These are phyloP conservation scores for Gnomoniopsis smithogilvyi DNA, from an alignment of 2,329 filamentous ascomycete species.

Conservation along the genomic window DNA sequence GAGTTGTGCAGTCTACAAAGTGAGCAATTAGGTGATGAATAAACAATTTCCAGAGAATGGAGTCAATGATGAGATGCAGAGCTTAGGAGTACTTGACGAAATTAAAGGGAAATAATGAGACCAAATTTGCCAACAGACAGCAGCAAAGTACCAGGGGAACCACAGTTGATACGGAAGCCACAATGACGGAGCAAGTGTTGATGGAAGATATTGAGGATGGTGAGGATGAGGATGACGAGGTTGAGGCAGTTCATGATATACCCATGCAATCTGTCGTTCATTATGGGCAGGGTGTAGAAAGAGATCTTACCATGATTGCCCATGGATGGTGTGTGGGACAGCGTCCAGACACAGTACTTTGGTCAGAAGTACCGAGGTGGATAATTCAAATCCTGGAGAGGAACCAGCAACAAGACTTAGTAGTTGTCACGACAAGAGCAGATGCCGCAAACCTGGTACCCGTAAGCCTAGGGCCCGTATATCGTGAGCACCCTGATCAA, in stretches of 20 bases:
- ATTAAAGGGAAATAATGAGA: neutral
- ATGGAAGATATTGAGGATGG: constrained; percentile 24
- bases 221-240: constrained; percentile 22
- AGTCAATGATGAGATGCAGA: neutral
- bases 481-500: constrained; percentile 12
- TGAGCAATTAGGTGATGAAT: constrained; percentile 28
- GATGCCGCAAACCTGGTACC: constrained; percentile 7
- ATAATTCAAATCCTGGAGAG: constrained; percentile 10
- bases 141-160: constrained; percentile 1
- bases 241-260: constrained; percentile 35
- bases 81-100: neutral
- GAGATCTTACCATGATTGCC: constrained; percentile 48
- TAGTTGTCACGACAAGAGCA: constrained; percentile 8
- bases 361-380: constrained; percentile 15
- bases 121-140: constrained; percentile 1
- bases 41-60: constrained; percentile 8
- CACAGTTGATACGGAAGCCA: neutral
- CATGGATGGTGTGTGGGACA: constrained; percentile 37
- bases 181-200: no score
- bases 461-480: neutral
- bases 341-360: constrained; percentile 25
- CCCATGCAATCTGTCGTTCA: constrained; percentile 42
- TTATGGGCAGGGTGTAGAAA: constrained; percentile 30
- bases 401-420: constrained; percentile 11
- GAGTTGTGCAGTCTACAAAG: constrained; percentile 32